phyloP scores from a whole-genome alignment of 176 grass and related monocot genomes.

The Raddia distichophylla region DNA sequence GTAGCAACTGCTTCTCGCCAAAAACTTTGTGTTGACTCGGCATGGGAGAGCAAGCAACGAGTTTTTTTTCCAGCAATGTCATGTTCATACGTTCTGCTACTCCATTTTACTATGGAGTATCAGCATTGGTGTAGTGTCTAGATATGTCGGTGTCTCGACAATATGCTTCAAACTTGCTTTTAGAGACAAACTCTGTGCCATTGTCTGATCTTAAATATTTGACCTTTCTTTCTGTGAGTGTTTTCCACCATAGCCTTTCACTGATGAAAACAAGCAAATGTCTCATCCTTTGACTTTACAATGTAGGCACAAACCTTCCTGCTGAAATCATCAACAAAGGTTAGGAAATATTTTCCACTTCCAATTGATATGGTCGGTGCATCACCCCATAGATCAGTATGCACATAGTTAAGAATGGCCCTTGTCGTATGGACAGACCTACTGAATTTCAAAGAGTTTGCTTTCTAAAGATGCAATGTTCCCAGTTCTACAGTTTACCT shows the following conservation, averaged over 20 bases:
- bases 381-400: background rate
- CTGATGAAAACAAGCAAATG: background rate
- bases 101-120: constrained; percentile 12
- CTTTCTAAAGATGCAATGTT: background rate
- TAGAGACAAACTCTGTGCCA: background rate
- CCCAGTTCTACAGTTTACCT: background rate
- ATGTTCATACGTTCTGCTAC: constrained; percentile 35
- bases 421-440: background rate
- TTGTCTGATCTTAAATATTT: background rate
- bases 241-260: background rate
- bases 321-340: background rate
- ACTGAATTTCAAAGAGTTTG: background rate
- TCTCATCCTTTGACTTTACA: background rate
- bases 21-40: background rate
- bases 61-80: constrained; percentile 30
- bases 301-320: background rate
- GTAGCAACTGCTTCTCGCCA: background rate
- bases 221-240: background rate
- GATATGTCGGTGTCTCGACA: background rate
- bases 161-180: constrained; percentile 16
- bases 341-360: constrained; percentile 24
- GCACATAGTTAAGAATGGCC: background rate
- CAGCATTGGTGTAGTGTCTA: background rate
- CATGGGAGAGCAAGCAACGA: constrained; percentile 36
- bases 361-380: background rate